Conservation (phyloP, 495 filamentous ascomycete genomes). For the Aspergillus campestris region DNA sequence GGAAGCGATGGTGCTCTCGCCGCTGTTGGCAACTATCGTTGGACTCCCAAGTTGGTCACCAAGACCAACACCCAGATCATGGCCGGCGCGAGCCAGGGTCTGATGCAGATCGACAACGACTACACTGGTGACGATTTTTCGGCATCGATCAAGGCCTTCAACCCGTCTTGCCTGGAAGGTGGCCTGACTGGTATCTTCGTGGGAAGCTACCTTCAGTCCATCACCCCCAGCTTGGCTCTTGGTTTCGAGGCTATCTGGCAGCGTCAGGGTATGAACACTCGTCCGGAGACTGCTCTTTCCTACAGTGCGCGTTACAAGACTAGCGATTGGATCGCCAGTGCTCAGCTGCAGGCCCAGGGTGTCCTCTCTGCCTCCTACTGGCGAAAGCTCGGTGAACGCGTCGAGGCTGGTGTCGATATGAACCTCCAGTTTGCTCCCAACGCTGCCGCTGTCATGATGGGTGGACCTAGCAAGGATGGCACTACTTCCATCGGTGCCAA, state of each 20-base stretch:
- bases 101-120: conserved; percentile 87
- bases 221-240: conserved; percentile 80
- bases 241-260: conserved; percentile 94
- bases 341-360: conserved; percentile 75
- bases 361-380: conserved; percentile 90
- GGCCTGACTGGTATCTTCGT: conserved; percentile 91
- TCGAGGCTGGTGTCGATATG: conserved; percentile 92
- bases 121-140: conserved; percentile 90
- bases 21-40: conserved; percentile 84
- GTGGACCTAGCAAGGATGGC: conserved; percentile 68
- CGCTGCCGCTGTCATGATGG: conserved; percentile 56
- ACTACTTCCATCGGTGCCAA: conserved; percentile 88
- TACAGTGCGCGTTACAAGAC: conserved; percentile 88
- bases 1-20: conserved; percentile 81
- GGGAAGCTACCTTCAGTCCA: conserved; percentile 85
- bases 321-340: conserved; percentile 82
- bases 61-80: conserved; percentile 80
- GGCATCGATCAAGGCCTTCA: conserved; percentile 80
- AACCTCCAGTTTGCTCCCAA: conserved; percentile 73
- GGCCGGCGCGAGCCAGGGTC: conserved; percentile 54
- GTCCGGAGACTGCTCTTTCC: conserved; percentile 75
- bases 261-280: conserved; percentile 63
- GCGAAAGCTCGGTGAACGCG: conserved; percentile 85
- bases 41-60: conserved; percentile 64
- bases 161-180: conserved; percentile 87